Percentiles rank a stretch among this genome's conserved stretches.
Evolutionary conservation across 306 rosid species (phyloP).

Genomic region (Calophaca sinica): DNA sequence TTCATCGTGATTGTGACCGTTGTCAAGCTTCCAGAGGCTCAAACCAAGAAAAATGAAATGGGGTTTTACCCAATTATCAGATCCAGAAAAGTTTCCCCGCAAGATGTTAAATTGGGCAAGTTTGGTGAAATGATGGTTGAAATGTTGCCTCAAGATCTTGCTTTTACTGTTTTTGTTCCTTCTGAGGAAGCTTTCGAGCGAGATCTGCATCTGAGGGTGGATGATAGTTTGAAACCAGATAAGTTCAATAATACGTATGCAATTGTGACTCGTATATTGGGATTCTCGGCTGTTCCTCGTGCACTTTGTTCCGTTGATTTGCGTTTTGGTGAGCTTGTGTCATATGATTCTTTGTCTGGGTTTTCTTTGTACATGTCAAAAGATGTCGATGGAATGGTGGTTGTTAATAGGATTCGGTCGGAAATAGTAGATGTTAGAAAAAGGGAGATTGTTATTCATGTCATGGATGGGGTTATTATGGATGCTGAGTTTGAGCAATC

Average conservation of each 20-base stretch:
- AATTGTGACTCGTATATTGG: conserved; percentile 66
- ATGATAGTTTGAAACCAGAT: conserved; percentile 56
- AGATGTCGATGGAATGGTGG: conserved; percentile 66
- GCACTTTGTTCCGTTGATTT: conserved; percentile 55
- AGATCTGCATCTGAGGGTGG: conserved; percentile 57
- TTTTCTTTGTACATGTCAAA: conserved; percentile 63
- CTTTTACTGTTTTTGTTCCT: conserved; percentile 82
- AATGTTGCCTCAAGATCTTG: conserved; percentile 86
- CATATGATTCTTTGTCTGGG: conserved; percentile 82
- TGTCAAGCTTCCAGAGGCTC: conserved; percentile 69
- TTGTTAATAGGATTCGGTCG: conserved; percentile 75
- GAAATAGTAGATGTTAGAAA: conserved; percentile 64
- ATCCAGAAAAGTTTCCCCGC: conserved; percentile 41
- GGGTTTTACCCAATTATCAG: conserved; percentile 47
- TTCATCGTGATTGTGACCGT: conserved; percentile 52
- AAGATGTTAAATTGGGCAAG: conserved; percentile 47
- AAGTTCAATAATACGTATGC: conserved; percentile 76
- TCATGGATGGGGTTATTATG: conserved; percentile 86
- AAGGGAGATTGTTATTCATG: conserved; percentile 64
- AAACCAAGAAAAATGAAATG: conserved; percentile 36
- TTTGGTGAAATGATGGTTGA: conserved; percentile 83
- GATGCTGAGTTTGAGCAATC: conserved; percentile 83
- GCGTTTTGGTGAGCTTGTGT: conserved; percentile 52
- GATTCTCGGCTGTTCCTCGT: conserved; percentile 80
- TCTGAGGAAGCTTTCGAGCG: conserved; percentile 80